Evolutionary conservation across 305 asterid genomes (phyloP).

Genomic region (Ajuga reptans): DNA sequence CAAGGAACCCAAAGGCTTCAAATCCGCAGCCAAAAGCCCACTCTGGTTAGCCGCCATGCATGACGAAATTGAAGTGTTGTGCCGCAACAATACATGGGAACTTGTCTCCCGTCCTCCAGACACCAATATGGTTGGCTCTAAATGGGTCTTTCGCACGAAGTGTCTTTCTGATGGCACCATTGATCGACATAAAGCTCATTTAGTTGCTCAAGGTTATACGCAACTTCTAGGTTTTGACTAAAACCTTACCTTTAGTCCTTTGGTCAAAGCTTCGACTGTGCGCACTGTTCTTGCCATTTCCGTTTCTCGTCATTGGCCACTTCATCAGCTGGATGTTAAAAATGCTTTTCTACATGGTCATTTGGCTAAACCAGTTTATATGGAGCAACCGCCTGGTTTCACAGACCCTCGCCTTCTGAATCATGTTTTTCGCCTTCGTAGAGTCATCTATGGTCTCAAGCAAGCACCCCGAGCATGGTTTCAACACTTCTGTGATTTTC

Average conservation of each 20-base stretch:
- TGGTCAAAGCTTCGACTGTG: constrained; percentile 7
- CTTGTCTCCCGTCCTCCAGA: not conserved
- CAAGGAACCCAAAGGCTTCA: too few relatives aligned
- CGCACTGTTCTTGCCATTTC: not conserved
- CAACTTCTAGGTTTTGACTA: constrained; percentile 12
- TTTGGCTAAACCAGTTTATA: not conserved
- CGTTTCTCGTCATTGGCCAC: not conserved
- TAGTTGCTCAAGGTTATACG: constrained; percentile 2
- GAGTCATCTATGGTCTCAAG: not conserved
- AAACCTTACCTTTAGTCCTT: not conserved
- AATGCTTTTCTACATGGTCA: not conserved
- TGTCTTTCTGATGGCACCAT: not conserved
- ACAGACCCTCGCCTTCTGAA: not conserved
- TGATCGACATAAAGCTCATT: not conserved
- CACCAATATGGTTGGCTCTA: not conserved
- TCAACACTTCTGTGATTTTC: not conserved
- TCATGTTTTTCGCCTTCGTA: not conserved
- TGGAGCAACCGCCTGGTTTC: not conserved
- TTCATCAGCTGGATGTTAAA: too few relatives aligned
- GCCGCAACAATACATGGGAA: constrained; percentile 7
- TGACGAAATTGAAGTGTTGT: too few relatives aligned
- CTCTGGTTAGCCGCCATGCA: too few relatives aligned
- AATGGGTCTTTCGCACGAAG: too few relatives aligned
- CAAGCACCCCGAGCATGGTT: too few relatives aligned
- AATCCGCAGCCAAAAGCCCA: too few relatives aligned